A percentile compares a stretch with the other conserved stretches of the same genome.
phyloP scores from a whole-genome alignment of 169 alveolate species.

The Plasmodium coatneyi region DNA sequence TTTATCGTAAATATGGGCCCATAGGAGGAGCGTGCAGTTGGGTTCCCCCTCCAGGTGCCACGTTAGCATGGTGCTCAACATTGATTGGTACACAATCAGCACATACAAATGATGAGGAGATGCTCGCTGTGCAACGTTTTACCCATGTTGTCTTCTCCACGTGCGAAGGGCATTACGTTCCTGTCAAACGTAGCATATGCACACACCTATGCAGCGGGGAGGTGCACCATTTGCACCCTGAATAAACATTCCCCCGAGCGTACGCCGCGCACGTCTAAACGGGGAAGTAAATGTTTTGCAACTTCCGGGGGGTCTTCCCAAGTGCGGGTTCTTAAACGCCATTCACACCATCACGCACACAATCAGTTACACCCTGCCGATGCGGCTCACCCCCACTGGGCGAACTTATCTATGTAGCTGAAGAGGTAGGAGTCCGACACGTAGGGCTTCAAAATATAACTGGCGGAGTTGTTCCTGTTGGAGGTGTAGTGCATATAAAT shows the following conservation, averaged over 20 bases:
- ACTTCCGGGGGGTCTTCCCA: background rate
- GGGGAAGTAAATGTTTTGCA: background rate
- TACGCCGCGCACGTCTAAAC: background rate
- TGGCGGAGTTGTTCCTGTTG: constrained; percentile 29
- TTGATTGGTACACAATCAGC: background rate
- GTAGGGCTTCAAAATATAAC: constrained; percentile 69
- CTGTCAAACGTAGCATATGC: background rate
- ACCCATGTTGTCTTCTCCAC: background rate
- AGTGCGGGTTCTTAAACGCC: background rate
- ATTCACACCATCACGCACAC: background rate
- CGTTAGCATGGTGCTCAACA: background rate
- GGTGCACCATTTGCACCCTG: background rate
- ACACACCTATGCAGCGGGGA: background rate
- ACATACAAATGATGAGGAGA: background rate
- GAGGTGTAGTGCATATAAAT: constrained; percentile 72
- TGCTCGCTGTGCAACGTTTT: background rate
- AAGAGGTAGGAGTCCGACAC: constrained; percentile 71
- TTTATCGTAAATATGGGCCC: constrained; percentile 9
- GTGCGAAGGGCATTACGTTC: background rate
- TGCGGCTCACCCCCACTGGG: background rate
- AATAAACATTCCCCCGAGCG: background rate
- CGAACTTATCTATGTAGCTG: constrained; percentile 54
- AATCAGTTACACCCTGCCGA: background rate
- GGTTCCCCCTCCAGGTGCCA: background rate
- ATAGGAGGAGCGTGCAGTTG: background rate